phyloP scores from a whole-genome alignment of 768 basidiomycete genomes.

The Amanita pallidorosea region DNA sequence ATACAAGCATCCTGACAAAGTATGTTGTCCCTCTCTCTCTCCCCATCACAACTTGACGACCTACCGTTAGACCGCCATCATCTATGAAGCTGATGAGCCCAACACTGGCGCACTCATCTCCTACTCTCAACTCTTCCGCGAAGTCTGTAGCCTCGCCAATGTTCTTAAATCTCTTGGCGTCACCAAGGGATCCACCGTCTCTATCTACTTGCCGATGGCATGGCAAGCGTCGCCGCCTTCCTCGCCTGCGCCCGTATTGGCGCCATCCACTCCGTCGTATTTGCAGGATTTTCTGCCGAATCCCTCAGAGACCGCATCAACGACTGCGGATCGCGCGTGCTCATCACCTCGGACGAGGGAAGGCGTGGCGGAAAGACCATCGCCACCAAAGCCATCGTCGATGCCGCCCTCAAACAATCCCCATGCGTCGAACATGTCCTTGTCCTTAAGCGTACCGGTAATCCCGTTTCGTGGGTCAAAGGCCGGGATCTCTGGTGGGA shows the following conservation, averaged over 20 bases:
- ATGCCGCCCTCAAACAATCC: slow-evolving; percentile 78
- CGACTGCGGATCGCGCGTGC: slow-evolving; percentile 83
- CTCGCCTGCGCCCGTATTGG: slow-evolving; percentile 97
- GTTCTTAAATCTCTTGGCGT: slow-evolving; percentile 84
- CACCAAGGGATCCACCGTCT: slow-evolving; percentile 92
- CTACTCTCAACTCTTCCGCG: slow-evolving; percentile 79
- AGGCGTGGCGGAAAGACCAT: slow-evolving; percentile 90
- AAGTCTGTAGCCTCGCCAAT: slow-evolving; percentile 85
- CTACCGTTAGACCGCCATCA: slow-evolving; percentile 71
- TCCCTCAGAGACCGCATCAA: slow-evolving; percentile 85
- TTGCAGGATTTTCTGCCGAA: slow-evolving; percentile 95
- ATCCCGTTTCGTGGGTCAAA: slow-evolving; percentile 64
- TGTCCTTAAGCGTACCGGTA: slow-evolving; percentile 83
- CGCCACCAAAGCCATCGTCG: slow-evolving; percentile 89
- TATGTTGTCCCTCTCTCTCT: slow-evolving; percentile 12
- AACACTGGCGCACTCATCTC: slow-evolving; percentile 65
- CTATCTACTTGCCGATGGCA: slow-evolving; percentile 88
- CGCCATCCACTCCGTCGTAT: slow-evolving; percentile 93
- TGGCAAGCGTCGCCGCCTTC: slow-evolving; percentile 94
- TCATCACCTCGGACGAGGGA: slow-evolving; percentile 95
- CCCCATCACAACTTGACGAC: background rate
- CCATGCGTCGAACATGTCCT: slow-evolving; percentile 85
- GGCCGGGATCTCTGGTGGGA: slow-evolving; percentile 97
- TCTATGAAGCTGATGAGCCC: slow-evolving; percentile 97
- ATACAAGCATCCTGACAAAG: slow-evolving; percentile 78